Conservation (phyloP, 495 filamentous ascomycete genomes). For the Penicillium desertorum region DNA sequence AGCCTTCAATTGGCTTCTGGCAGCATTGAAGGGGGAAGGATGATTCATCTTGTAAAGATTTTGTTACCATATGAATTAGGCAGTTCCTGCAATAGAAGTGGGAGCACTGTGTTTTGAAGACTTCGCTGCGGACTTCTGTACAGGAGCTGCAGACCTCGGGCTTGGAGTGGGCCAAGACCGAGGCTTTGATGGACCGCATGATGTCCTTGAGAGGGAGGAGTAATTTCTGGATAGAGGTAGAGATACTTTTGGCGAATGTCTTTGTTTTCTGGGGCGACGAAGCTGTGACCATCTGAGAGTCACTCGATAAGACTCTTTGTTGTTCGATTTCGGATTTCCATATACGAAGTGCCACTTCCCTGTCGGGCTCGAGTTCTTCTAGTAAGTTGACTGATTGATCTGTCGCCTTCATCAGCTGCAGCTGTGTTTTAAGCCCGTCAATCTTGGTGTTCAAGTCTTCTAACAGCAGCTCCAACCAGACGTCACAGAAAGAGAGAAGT, state of each 20-base stretch:
- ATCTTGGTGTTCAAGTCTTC: neutral
- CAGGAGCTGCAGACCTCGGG: neutral
- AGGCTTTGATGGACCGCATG: neutral
- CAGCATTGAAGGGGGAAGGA: slow-evolving; percentile 46
- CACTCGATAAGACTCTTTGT: neutral
- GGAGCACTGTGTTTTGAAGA: neutral
- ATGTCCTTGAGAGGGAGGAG: neutral
- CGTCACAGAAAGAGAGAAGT: too few species aligned
- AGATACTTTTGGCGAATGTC: neutral
- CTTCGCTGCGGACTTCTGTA: neutral
- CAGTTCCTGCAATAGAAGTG: neutral
- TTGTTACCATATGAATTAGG: neutral
- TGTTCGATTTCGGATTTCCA: neutral
- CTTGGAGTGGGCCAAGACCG: neutral
- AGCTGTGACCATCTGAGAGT: neutral
- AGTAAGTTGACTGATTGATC: neutral
- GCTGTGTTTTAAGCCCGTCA: neutral
- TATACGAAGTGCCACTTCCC: neutral
- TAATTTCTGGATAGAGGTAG: neutral
- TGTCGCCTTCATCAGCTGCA: neutral
- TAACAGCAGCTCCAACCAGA: neutral
- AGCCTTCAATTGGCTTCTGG: slow-evolving; percentile 20
- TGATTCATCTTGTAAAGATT: slow-evolving; percentile 24
- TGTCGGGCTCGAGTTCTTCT: neutral
- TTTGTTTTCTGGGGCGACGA: neutral